Evolutionary conservation across 768 basidiomycete species (phyloP), one percentile per base, ranked within the genome.

Genomic region (Amanita brunnescens): DNA sequence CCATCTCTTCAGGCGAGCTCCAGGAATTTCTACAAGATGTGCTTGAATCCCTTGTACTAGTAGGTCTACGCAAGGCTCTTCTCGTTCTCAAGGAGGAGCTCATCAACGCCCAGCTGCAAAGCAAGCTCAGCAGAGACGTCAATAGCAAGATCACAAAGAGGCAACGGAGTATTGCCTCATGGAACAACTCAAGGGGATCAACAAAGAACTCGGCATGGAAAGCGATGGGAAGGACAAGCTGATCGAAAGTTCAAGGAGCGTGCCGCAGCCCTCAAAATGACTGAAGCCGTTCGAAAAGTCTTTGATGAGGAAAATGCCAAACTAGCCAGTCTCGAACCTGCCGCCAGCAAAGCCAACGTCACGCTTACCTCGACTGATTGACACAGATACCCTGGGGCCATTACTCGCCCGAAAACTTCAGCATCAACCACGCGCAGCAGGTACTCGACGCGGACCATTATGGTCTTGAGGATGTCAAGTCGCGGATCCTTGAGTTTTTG

Each of bases 381-480:
- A 91, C 89, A 2, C 85, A 89, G 80, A 90, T 98, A 42, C 96
- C 96, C 0, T 99, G 96, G 94, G 96, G 96, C 38, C 83, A 86
- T 21, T 91, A 96, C 64, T 91, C 94, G 2, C 76, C 81, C 0
- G 95, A 98, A 66, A 96, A 94, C 69, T 96, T 87, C 62, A 87
- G 87, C 32, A 88, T 97, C 55, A 59, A 78, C 1, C 85, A 89
- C 57, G 92, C 93, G 0, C 78, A 81, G 59, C 75, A 69, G 49
- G 90, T 95, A 6, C 76, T 96, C n/a, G 87, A 96, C 59, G 91
- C 89, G 58, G 93, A 96, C 63, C 93, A 97, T 60, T 95, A 97
- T 58, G 93, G 93, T 12, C 72, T 97, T 48, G 81, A 83, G 51
- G 91, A 94, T 60, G 83, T 96, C 60, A 97, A 97, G 62, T 85